A percentile compares a stretch with the other conserved stretches of the same genome.
Evolutionary conservation across 805 yeast species (phyloP).

Genomic region (Candida chauliodis): DNA sequence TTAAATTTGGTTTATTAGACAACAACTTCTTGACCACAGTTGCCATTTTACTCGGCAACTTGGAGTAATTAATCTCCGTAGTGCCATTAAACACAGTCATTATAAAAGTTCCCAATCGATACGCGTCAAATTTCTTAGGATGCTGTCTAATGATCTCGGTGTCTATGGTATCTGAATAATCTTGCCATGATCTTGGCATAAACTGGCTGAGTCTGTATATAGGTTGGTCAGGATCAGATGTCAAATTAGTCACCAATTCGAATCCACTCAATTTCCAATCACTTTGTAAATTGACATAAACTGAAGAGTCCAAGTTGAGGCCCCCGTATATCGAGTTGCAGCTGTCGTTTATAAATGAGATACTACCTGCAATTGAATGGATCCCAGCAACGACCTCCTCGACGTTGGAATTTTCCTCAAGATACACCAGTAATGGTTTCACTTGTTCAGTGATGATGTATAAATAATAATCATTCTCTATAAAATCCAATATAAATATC

Average conservation of each 20-base stretch:
- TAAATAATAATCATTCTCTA: constrained; percentile 54
- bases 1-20: constrained; percentile 30
- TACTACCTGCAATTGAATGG: constrained; percentile 49
- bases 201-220: constrained; percentile 31
- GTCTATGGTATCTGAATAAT: constrained; percentile 46
- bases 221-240: constrained; percentile 44
- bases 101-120: constrained; percentile 56
- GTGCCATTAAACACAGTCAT: constrained; percentile 21
- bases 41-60: constrained; percentile 7
- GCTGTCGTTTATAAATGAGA: constrained; percentile 56
- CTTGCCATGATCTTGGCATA: constrained; percentile 32
- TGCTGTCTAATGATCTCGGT: constrained; percentile 32
- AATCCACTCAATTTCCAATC: constrained; percentile 86
- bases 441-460: constrained; percentile 69
- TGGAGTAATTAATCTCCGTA: not conserved
- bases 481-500: constrained; percentile 56
- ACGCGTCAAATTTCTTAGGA: constrained; percentile 59
- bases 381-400: constrained; percentile 53
- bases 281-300: constrained; percentile 64
- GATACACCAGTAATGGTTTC: constrained; percentile 43
- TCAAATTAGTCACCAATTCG: constrained; percentile 56
- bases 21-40: constrained; percentile 27
- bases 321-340: constrained; percentile 59
- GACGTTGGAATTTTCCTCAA: constrained; percentile 26
- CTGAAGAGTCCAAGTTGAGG: constrained; percentile 45